phyloP scores from a whole-genome alignment of 495 filamentous ascomycete species.

The Bryoglossum gracile region DNA sequence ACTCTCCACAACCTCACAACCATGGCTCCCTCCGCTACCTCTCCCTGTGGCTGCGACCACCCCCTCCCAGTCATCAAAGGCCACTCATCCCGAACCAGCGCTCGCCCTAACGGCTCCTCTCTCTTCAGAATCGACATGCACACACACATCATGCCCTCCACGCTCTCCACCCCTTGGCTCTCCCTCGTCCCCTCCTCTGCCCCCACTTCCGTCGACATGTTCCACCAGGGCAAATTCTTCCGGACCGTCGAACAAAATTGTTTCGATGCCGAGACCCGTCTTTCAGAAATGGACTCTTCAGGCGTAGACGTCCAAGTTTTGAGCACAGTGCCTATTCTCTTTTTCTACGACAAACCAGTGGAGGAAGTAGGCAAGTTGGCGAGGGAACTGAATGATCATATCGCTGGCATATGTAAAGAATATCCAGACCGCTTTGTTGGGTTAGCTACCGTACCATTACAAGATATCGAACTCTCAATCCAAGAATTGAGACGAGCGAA shows the following conservation, averaged over 20 bases:
- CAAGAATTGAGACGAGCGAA: slow-evolving; percentile 1
- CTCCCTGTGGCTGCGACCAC: no score
- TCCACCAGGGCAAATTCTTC: not conserved
- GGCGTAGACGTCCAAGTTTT: slow-evolving; percentile 7
- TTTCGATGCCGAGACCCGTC: not conserved
- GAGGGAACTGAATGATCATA: not conserved
- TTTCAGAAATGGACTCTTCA: slow-evolving; percentile 2
- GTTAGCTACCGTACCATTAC: slow-evolving; percentile 3
- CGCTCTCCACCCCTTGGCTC: slow-evolving; percentile 5
- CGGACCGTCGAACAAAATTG: slow-evolving; percentile 5
- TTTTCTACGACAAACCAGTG: slow-evolving; percentile 2
- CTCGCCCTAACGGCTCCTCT: not conserved
- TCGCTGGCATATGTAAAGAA: not conserved
- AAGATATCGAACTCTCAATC: not conserved
- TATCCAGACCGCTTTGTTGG: slow-evolving; percentile 3
- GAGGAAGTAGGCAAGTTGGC: not conserved
- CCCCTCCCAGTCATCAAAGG: no score
- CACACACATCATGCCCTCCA: slow-evolving; percentile 5
- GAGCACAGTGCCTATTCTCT: slow-evolving; percentile 5
- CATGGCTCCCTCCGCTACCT: no score
- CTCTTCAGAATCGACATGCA: slow-evolving; percentile 9
- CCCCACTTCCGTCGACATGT: slow-evolving; percentile 4
- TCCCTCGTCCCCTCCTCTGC: not conserved
- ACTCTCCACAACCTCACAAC: no score
- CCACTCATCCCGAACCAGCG: no score